Percentiles rank a stretch among this genome's conserved stretches.
These are phyloP conservation scores for Phytopythium delawarense DNA, from an alignment of 352 stramenopile genomes.

Conservation along the genomic window DNA sequence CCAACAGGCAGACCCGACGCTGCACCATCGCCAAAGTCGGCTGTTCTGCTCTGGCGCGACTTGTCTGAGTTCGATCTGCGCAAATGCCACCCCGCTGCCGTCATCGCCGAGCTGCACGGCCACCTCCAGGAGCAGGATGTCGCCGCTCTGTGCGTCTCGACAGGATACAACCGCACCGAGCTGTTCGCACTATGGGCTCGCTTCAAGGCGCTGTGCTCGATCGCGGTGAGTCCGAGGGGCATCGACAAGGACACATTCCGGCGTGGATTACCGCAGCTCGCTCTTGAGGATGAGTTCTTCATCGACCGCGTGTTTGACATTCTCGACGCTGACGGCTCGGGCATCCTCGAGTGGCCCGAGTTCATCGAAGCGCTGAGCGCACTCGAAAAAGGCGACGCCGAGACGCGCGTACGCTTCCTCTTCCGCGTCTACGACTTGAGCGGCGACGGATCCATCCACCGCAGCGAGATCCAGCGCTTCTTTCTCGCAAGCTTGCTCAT, in stretches of 20 bases:
- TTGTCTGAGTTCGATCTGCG: constrained; percentile 21
- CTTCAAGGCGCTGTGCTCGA: constrained; percentile 71
- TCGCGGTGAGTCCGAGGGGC: constrained; percentile 36
- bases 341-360: constrained; percentile 65
- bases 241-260: constrained; percentile 69
- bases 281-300: constrained; percentile 68
- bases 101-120: constrained; percentile 42
- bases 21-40: not conserved
- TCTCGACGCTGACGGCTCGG: constrained; percentile 55
- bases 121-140: constrained; percentile 61
- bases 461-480: constrained; percentile 51
- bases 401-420: constrained; percentile 51
- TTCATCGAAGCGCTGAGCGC: constrained; percentile 67
- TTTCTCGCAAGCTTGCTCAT: constrained; percentile 60
- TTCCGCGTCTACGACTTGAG: constrained; percentile 80
- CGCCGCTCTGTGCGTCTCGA: constrained; percentile 31
- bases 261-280: constrained; percentile 53
- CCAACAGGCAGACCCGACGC: not conserved
- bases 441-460: constrained; percentile 53
- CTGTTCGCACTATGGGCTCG: constrained; percentile 64
- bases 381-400: constrained; percentile 53
- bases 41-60: constrained; percentile 11
- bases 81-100: constrained; percentile 24
- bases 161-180: constrained; percentile 53
- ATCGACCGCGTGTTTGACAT: constrained; percentile 67